Evolutionary conservation across 2,329 filamentous ascomycete genomes (phyloP), one percentile per base, ranked within the genome.

Genomic region (Aspergillus neotritici): DNA sequence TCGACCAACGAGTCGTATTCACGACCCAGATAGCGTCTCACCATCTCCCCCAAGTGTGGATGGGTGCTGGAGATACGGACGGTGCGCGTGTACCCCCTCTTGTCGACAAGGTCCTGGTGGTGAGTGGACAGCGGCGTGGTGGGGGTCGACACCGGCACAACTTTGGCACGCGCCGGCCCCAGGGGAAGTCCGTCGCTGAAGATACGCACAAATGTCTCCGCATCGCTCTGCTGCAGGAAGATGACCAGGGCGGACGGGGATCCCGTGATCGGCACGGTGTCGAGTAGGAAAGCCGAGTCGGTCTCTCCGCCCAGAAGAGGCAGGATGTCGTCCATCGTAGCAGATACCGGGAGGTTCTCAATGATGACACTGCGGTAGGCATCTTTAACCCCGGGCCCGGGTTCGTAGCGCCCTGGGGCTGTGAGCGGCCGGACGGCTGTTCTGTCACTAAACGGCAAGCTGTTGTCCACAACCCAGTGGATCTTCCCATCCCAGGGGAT

Each of bases 331-430:
- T 49, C 47, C 41, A 64, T 43, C 5, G 44, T 48, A 12, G 53
- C 45, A 13, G 51, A 43, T 2, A 45, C 29, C 1, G 62, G 56
- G 14, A 65, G 52, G 2, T 57, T 43, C 13, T 58, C 54, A 8
- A 65, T 52, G 13, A 48, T 54, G 25, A 64, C 51, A 2, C 62
- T 63, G 15, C 63, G 58, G 41, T 61, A 61, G 3, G 50, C 44
- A 33, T 64, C 51, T 4, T 36, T 38, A 13, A 63, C 57, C 3
- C 29, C 13, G 31, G 35, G 21, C 4, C 45, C 36, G 5, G 62
- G 62, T 1, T 56, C 47, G 35, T 60, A 65, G 31, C 62, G 54
- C n/a, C 34, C 46, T 50, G 54, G 15, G 50, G 50, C 9, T 55
- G 46, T 9, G 54, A 41, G 13, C 46, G 33, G 14, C 7, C 21